Conservation (phyloP, 306 rosid genomes). For the Mimosa bimucronata region DNA sequence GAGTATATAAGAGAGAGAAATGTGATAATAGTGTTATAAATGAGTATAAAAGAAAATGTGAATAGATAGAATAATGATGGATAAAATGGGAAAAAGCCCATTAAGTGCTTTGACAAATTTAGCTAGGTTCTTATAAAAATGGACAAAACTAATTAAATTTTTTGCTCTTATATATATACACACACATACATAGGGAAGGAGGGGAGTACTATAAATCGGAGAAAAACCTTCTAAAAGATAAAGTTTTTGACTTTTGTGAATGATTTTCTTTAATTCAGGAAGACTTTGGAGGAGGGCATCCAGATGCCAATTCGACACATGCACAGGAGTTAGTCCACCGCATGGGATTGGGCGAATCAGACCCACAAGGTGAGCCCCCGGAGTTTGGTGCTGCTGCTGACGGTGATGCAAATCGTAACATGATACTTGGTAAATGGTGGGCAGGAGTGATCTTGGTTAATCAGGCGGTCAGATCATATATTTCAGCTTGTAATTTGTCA, state of each 20-base stretch:
- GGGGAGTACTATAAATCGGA: conserved; percentile 10
- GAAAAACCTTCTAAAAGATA: conserved; percentile 20
- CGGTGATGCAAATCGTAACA: conserved; percentile 99
- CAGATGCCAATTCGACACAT: conserved; percentile 97
- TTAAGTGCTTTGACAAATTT: no score
- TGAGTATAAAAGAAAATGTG: no score
- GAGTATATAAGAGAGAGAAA: no score
- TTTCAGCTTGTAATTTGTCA: conserved; percentile 18
- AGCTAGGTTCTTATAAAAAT: no score
- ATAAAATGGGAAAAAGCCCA: no score
- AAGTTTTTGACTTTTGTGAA: conserved; percentile 28
- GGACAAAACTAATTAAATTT: no score
- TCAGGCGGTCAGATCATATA: conserved; percentile 24
- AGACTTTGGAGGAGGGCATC: conserved; percentile 99
- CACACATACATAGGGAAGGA: no score
- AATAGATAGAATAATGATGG: no score
- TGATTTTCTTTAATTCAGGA: conserved; percentile 64
- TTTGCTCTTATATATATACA: no score
- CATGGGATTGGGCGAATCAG: conserved; percentile 89
- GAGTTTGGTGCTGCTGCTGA: conserved; percentile 99
- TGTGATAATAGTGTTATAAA: no score
- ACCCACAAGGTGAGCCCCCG: conserved; percentile 75
- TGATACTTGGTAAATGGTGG: conserved; percentile 98
- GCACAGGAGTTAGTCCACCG: conserved; percentile 95
- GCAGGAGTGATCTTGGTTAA: not conserved